phyloP scores from a whole-genome alignment of 108 stramenopile species.

The Conticribra weissflogii region DNA sequence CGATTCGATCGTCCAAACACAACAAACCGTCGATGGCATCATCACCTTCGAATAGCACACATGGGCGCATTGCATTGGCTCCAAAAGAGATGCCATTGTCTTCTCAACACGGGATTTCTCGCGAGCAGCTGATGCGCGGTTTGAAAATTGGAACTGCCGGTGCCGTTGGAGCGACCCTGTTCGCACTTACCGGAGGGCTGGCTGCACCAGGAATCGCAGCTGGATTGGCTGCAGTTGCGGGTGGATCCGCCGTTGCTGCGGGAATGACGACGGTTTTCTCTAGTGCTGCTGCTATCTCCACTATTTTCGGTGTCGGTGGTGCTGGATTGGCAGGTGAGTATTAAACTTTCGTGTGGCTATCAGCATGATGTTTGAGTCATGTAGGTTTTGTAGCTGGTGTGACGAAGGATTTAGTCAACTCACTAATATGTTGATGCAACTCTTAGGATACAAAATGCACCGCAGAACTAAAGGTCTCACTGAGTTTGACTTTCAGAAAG shows the following conservation, averaged over 20 bases:
- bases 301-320: slow-evolving; percentile 89
- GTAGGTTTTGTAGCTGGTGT: no score
- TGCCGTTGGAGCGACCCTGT: slow-evolving; percentile 68
- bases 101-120: slow-evolving; percentile 50
- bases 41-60: slow-evolving; percentile 25
- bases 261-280: slow-evolving; percentile 71
- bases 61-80: slow-evolving; percentile 47
- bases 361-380: no score
- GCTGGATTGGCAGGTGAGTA: slow-evolving; percentile 78
- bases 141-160: slow-evolving; percentile 78
- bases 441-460: slow-evolving; percentile 89
- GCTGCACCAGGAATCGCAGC: slow-evolving; percentile 84
- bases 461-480: slow-evolving; percentile 81
- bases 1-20: neutral
- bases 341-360: no score
- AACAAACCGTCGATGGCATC: slow-evolving; percentile 6
- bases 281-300: slow-evolving; percentile 79
- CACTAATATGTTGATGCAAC: no score
- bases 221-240: slow-evolving; percentile 73
- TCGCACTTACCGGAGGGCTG: slow-evolving; percentile 77
- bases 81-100: slow-evolving; percentile 38
- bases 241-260: slow-evolving; percentile 72
- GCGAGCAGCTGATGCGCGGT: slow-evolving; percentile 66
- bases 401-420: no score
- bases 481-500: slow-evolving; percentile 79